Evolutionary conservation across 495 filamentous ascomycete genomes (phyloP), one percentile per base, ranked within the genome.

Genomic region (Aspergillus bertholletiae): DNA sequence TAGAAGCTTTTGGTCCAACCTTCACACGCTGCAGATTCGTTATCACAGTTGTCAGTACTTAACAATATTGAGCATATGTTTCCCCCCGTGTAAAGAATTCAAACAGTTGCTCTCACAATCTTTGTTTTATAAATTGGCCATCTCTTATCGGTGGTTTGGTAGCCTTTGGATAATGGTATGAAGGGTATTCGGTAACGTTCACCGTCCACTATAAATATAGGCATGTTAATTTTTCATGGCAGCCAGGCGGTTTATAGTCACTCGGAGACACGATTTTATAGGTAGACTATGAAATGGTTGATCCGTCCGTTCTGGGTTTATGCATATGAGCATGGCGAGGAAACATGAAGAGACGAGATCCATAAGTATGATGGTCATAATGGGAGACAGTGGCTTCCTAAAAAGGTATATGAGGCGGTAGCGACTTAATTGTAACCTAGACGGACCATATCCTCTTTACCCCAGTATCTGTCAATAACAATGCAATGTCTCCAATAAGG

Each of bases 111-210:
- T 24, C 24, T 22, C 21, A 23, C 15, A 13, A 24, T 15, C 23
- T 47, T 20, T 26, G 17, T 22, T 5, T 20, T 23, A 24, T 18
- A 13, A 15, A 30, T 27, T 6, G 44, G 43, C 28, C 32, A 39
- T 13, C 53, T 43, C 27, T 56, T 32, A 11, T 34, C 44, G 35
- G 24, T 15, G 13, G 11, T 28, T 35, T 26, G 39, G 28, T 37
- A 51, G 20, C 35, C 44, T 11, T 37, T 54, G 23, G 57, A 40
- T 24, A 57, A 47, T 23, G 54, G 52, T 17, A 51, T 47, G 21
- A 61, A 55, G 8, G 51, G 52, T 7, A 61, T 44, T 21, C 46
- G 53, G n/a, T 59, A 53, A 26, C 34, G 43, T 28, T 39, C 55
- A 20, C 56, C 56, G 23, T 59, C 40, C 3, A 53, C 27, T 18